Percentiles rank a stretch among this genome's conserved stretches.
phyloP scores from a whole-genome alignment of 2,329 filamentous ascomycete species.

The Ceratocystis diversiconidia region DNA sequence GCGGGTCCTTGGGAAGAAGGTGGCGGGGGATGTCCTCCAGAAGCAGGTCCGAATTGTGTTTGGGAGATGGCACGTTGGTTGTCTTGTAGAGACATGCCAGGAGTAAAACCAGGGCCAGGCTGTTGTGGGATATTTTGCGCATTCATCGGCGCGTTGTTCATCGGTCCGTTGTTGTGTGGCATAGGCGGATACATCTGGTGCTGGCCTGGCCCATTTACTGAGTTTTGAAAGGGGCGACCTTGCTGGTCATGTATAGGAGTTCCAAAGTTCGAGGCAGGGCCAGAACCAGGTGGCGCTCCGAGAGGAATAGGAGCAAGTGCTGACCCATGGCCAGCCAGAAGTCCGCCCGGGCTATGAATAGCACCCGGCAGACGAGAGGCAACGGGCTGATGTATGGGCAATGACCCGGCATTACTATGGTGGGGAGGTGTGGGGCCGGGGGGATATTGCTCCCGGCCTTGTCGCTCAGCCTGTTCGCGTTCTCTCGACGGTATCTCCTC shows the following conservation, averaged over 20 bases:
- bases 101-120: not conserved
- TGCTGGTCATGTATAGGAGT: conserved; percentile 41
- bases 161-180: conserved; percentile 35
- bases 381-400: conserved; percentile 88
- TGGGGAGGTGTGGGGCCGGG: conserved; percentile 62
- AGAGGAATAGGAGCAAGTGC: conserved; percentile 39
- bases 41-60: conserved; percentile 15
- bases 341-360: conserved; percentile 82
- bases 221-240: conserved; percentile 38
- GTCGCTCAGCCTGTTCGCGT: conserved; percentile 36
- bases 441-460: conserved; percentile 53
- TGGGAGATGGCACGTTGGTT: conserved; percentile 16
- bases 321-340: conserved; percentile 60
- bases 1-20: conserved; percentile 25
- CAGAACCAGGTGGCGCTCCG: conserved; percentile 37
- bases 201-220: conserved; percentile 31
- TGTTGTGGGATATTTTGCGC: conserved; percentile 42
- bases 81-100: conserved; percentile 29
- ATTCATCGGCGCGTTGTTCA: conserved; percentile 37
- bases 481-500: conserved; percentile 34
- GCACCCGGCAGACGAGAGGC: conserved; percentile 65
- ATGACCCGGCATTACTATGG: conserved; percentile 75
- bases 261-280: conserved; percentile 34
- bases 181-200: conserved; percentile 46
- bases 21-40: conserved; percentile 24